phyloP scores from a whole-genome alignment of 2,329 filamentous ascomycete species.

The Hypoxylon sp. region DNA sequence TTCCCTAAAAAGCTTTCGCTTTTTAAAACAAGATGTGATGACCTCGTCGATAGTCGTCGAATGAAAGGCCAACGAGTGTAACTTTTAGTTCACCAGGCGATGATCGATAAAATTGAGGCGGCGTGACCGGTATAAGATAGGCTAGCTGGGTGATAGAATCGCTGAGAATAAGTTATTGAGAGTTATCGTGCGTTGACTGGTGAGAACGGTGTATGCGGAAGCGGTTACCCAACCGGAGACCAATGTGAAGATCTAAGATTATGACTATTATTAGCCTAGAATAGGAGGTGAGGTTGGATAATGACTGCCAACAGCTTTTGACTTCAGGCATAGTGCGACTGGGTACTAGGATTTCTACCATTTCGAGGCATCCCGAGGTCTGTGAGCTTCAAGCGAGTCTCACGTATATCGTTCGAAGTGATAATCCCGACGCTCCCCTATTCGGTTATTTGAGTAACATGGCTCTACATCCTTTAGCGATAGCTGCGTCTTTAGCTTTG shows the following conservation, averaged over 20 bases:
- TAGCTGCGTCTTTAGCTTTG: background rate
- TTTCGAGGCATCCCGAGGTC: background rate
- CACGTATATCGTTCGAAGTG: background rate
- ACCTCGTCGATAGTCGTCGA: background rate
- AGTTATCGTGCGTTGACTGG: background rate
- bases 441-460: constrained; percentile 12
- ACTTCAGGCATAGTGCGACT: background rate
- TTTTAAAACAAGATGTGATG: background rate
- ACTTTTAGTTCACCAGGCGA: background rate
- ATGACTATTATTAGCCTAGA: background rate
- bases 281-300: background rate
- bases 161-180: background rate
- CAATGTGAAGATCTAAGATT: background rate
- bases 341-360: constrained; percentile 1
- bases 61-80: background rate
- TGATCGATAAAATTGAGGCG: background rate
- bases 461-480: constrained; percentile 7
- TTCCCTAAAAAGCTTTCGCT: no score
- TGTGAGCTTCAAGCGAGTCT: constrained; percentile 1
- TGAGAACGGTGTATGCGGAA: background rate
- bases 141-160: background rate
- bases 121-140: background rate
- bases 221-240: background rate
- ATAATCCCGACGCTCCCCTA: background rate
- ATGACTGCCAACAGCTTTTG: background rate